Evolutionary conservation across 1,139 yeast species (phyloP), one percentile per base, ranked within the genome.

Genomic region (Pichiaceae sp.): DNA sequence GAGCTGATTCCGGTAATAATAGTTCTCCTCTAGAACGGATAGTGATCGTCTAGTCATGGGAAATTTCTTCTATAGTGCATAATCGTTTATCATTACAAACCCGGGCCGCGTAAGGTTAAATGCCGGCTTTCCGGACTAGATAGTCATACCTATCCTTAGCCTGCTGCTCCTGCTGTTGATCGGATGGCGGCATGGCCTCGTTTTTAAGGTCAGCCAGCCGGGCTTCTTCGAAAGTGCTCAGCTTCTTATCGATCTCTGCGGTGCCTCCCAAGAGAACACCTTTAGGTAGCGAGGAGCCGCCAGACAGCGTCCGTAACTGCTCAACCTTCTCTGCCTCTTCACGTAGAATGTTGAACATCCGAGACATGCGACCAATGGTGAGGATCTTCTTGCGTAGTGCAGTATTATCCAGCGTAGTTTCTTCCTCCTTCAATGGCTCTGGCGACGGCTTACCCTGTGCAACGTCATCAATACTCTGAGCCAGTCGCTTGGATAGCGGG

Each of bases 301-400:
- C 79, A 44, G 83, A 71, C 46, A 79, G 69, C 32, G 73, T 70
- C 59, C 91, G 85, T 54, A 89, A 37, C 27, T 51, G 54, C 36
- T 52, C 57, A 33, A 89, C 95, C 47, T 78, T 80, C 57, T 86
- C 97, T 35, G 91, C 76, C 56, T 91, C 96, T 54, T 86, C 87
- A 49, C 97, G 72, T 49, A 91, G 66, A 6, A 89, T 82, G 49
- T 80, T 83, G 62, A 84, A 91, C 96, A 91, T 87, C 42, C 97
- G 72, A 17, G 96, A 83, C 42, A 91, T 84, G 45, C 95, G 73
- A 24, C 97, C 97, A 61, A 91, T 91, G 17, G 98, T 97, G 51
- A 91, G 64, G 41, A 91, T 84, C 65, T 91, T 91, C 61, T 85
- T 87, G 50, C 95, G 76, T 45, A 87, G 67, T 1, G 86, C 84